Evolutionary conservation across 75 land plant genomes (phyloP), one percentile per base, ranked within the genome.

Genomic region (Adiantum capillusveneris): DNA sequence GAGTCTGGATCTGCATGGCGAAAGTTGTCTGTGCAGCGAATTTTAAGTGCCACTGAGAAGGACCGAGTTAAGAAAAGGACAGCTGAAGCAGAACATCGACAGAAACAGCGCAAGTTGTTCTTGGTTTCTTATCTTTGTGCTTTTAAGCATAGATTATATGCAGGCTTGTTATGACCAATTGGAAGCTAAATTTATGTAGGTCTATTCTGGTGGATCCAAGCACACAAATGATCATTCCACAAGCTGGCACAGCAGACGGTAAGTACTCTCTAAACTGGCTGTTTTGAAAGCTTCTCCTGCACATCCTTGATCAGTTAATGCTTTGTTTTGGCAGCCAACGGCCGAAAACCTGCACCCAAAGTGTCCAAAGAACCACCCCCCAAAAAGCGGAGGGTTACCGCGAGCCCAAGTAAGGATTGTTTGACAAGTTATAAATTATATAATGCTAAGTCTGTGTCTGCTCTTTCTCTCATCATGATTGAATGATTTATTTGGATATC

Each of bases 21-120:
- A 29, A 94, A 90, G 70, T 39, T 94, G 51, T 83, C 76, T 69
- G 88, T 94, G 20, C 85, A 90, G 22, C 78, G 98, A 29, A 74
- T 71, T 37, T 61, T 94, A 45, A 93, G 82, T 63, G 96, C 88
- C 34, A 83, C 84, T 45, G 88, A 78, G 34, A 83, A 75, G 42
- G 88, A 84, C 58, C 90, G 88, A 63, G 96, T 94, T 29, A 94
- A 94, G 63, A 89, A 67, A 77, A 74, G 91, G 5, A 90, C 98
- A 34, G 88, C 64, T 55, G 96, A 85, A 74, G 98, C 98, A 49
- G 96, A 84, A 53, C 90, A 73, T 11, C 72, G 67, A 43, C 70
- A 43, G 9, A 90, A 84, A 78, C 80, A 87, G 14, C 84, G 98
- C 63, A 89, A 82, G 98, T 94, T 86, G 37, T 34, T 34, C 9